Evolutionary conservation across 2,329 filamentous ascomycete species (phyloP), one percentile per base, ranked within the genome.

Genomic region (Aspergillus eucalypticola): DNA sequence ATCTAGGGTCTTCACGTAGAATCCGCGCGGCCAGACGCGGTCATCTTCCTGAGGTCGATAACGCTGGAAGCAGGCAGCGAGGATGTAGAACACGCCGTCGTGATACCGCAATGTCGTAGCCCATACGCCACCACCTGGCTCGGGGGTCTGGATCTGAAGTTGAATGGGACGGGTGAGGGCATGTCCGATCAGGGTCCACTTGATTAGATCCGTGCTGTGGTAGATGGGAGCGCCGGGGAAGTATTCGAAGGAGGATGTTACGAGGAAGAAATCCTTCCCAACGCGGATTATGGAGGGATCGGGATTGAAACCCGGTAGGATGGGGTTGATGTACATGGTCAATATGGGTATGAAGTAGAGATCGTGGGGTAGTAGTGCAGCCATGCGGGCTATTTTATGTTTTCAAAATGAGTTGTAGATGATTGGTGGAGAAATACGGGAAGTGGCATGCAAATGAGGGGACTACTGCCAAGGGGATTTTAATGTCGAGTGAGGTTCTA

Each of bases 151-250:
- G 27, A 77, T 73, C 53, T 74, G 71, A n/a, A 76, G 60, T 59
- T 76, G 74, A 7, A 67, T 69, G 11, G 66, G 62, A 5, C 69
- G 67, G n/a, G 69, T 75, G 19, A 76, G 62, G 4, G 72, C 72
- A 63, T 75, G 74, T 3, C 69, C 71, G 49, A 76, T 72, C 15
- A 79, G 69, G 1, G 62, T 71, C 78, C 78, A 80, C 17, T 72
- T 69, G 29, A 77, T 71, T 38, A 81, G 66, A 62, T 81, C 79
- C 8, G 73, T 82, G 19, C 82, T 85, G 25, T 84, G 79, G 66
- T 88, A 86, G 59, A 88, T 84, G 13, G 84, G 83, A n/a, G 82
- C 81, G 3, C 84, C 84, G 0, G 85, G 86, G 61, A 85, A 87
- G 69, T 81, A 85, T 69, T 88, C 85, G 59, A 88, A 88, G 0